Percentiles rank a stretch among this genome's conserved stretches.
Evolutionary conservation across 768 basidiomycete genomes (phyloP).

Genomic region (Panaeolus cyanescens): DNA sequence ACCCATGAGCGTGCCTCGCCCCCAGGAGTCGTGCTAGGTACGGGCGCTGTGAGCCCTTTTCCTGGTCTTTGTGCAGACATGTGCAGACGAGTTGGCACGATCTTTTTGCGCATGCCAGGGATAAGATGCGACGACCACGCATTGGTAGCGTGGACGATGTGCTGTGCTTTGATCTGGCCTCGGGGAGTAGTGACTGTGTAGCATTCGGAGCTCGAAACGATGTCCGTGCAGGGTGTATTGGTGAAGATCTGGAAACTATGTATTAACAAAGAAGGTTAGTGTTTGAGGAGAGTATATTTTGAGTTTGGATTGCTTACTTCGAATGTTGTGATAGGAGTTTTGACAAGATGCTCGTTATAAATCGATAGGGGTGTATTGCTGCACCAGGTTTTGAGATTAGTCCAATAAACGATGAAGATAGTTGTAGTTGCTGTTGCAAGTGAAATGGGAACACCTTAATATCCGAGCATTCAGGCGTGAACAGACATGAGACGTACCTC

Average conservation of each 20-base stretch:
- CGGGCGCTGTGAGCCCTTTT: constrained; percentile 9
- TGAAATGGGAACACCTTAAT: background rate
- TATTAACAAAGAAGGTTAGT: background rate
- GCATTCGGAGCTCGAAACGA: constrained; percentile 27
- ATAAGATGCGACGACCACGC: constrained; percentile 79
- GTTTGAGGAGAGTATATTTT: background rate
- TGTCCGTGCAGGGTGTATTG: constrained; percentile 61
- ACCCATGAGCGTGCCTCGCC: constrained; percentile 22
- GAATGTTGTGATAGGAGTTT: constrained; percentile 52
- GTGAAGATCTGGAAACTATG: constrained; percentile 62
- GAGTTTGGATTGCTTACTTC: constrained; percentile 34
- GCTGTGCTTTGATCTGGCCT: constrained; percentile 56
- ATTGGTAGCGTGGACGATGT: constrained; percentile 86
- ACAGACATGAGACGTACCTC: constrained; percentile 22
- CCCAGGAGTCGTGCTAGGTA: background rate
- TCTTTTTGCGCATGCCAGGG: constrained; percentile 57
- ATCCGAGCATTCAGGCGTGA: background rate
- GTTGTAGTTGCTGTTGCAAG: constrained; percentile 44
- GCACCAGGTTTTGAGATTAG: constrained; percentile 57
- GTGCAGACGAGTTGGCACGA: constrained; percentile 58
- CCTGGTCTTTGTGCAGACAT: constrained; percentile 66
- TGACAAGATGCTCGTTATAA: constrained; percentile 59
- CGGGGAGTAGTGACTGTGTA: constrained; percentile 65
- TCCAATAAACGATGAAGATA: constrained; percentile 48
- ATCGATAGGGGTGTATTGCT: constrained; percentile 69